Conservation (phyloP, 768 basidiomycete genomes). For the Phaeotremella skinneri region DNA sequence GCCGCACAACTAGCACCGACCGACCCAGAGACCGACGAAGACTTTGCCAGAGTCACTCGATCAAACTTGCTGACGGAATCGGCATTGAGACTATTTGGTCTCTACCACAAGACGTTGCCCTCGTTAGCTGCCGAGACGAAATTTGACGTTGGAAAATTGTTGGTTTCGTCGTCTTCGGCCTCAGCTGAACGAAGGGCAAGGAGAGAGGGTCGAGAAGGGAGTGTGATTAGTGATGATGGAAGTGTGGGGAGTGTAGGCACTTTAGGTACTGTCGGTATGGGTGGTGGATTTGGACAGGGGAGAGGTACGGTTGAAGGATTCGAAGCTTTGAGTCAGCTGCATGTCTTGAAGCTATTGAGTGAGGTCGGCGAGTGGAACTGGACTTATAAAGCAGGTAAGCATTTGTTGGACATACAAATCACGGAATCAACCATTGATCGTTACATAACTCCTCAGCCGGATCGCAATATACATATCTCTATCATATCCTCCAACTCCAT, state of each 20-base stretch:
- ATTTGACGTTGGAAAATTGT: conserved; percentile 81
- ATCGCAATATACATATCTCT: conserved; percentile 63
- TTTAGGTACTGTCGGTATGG: conserved; percentile 48
- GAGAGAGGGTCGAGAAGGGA: conserved; percentile 43
- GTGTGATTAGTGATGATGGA: conserved; percentile 44
- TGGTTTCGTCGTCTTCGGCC: conserved; percentile 57
- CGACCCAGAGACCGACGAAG: conserved; percentile 53
- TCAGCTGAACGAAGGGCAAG: conserved; percentile 46
- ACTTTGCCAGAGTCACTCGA: conserved; percentile 26
- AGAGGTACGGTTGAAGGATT: conserved; percentile 53
- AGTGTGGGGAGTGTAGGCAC: conserved; percentile 44
- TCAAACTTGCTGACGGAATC: conserved; percentile 67
- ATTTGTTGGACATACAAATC: no score
- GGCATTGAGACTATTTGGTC: conserved; percentile 74
- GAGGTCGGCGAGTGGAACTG: conserved; percentile 77
- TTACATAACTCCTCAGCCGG: conserved; percentile 26
- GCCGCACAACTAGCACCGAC: conserved; percentile 43
- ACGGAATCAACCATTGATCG: conserved; percentile 10
- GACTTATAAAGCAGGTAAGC: conserved; percentile 68
- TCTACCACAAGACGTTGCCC: conserved; percentile 78
- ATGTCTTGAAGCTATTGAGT: conserved; percentile 69
- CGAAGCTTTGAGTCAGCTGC: conserved; percentile 68
- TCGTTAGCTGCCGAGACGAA: conserved; percentile 70
- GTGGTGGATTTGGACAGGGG: conserved; percentile 51
- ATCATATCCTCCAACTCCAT: conserved; percentile 69